These are phyloP conservation scores for Fusarium sp. DNA, from an alignment of 2,329 filamentous ascomycete species.

Conservation along the genomic window DNA sequence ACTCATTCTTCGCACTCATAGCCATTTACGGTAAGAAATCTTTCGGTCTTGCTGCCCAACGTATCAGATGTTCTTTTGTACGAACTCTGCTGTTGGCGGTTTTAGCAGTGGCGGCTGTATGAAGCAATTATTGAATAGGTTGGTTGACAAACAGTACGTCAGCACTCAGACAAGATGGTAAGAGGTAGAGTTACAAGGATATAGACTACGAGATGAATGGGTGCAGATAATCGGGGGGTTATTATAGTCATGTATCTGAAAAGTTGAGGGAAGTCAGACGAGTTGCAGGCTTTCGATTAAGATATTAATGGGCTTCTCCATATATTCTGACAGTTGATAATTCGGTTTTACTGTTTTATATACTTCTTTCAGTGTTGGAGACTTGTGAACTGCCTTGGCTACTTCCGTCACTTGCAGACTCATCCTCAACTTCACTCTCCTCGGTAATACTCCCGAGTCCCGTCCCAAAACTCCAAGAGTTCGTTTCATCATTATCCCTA, in stretches of 20 bases:
- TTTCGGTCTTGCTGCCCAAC: slow-evolving; percentile 8
- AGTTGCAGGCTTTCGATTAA: neutral
- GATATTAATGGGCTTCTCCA: neutral
- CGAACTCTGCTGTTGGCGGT: neutral
- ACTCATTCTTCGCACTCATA: slow-evolving; percentile 19
- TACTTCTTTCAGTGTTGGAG: neutral
- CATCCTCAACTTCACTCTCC: slow-evolving; percentile 1
- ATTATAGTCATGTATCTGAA: neutral
- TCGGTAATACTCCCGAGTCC: slow-evolving; percentile 8
- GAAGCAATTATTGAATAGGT: neutral
- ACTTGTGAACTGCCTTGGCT: neutral
- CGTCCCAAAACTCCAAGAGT: neutral
- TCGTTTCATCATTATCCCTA: neutral
- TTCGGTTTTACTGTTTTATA: neutral
- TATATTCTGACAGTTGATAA: neutral
- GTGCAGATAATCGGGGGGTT: neutral
- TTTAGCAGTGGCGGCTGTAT: neutral
- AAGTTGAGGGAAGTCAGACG: neutral
- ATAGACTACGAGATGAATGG: neutral
- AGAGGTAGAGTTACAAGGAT: neutral
- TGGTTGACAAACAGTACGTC: neutral
- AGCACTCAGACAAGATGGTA: neutral
- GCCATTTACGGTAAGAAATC: neutral
- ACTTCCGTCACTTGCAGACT: neutral
- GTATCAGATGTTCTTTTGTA: neutral